Evolutionary conservation across 2,329 filamentous ascomycete genomes (phyloP).

Genomic region (Karstenula rhodostoma): DNA sequence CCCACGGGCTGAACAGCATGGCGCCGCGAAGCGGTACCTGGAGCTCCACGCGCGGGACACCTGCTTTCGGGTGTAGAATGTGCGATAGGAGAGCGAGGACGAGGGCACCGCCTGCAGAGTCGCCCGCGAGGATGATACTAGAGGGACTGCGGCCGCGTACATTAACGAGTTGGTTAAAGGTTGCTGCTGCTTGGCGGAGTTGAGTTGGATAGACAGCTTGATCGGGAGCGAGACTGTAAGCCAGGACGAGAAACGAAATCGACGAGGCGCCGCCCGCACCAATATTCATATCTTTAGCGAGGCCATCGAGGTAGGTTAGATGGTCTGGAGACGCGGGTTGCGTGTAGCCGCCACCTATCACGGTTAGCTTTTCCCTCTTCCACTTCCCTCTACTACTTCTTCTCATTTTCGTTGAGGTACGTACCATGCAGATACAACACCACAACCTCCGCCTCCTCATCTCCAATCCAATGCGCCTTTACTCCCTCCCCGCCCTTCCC

Average conservation of each 20-base stretch:
- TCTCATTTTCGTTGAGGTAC: background rate
- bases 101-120: constrained; percentile 20
- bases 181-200: constrained; percentile 6
- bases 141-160: background rate
- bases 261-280: background rate
- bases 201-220: constrained; percentile 7
- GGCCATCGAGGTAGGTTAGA: background rate
- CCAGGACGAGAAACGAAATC: constrained; percentile 2
- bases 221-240: constrained; percentile 8
- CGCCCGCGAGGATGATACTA: constrained; percentile 17
- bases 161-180: background rate
- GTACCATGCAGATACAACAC: background rate
- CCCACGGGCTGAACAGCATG: constrained; percentile 10
- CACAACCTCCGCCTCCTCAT: constrained; percentile 1
- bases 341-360: background rate
- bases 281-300: background rate
- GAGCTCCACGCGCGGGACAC: background rate
- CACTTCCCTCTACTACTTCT: background rate
- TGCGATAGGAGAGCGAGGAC: constrained; percentile 12
- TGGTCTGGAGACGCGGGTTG: constrained; percentile 1
- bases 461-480: background rate
- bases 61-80: constrained; percentile 14
- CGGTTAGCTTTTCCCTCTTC: background rate
- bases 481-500: background rate
- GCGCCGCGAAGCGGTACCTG: constrained; percentile 6